Percentiles rank a stretch among this genome's conserved stretches.
These are phyloP conservation scores for Juglanconis oblonga DNA, from an alignment of 2,329 filamentous ascomycete genomes.

Conservation along the genomic window DNA sequence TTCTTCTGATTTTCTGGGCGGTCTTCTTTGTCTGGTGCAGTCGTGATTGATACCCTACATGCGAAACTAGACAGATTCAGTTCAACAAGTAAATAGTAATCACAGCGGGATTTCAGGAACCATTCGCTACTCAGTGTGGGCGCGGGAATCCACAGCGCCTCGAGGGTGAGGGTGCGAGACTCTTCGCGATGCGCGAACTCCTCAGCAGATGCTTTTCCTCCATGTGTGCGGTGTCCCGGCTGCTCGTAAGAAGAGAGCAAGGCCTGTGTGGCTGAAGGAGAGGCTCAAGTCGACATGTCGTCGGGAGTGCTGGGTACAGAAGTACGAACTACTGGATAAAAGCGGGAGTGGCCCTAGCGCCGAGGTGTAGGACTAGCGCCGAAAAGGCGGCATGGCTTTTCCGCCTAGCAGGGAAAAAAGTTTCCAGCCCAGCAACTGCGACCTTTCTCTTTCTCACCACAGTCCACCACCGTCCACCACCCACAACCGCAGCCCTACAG, in stretches of 20 bases:
- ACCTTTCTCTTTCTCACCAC: neutral
- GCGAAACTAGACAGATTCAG: neutral
- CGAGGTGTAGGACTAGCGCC: neutral
- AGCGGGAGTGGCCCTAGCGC: neutral
- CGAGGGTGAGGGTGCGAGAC: no score
- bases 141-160: no score
- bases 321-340: neutral
- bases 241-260: no score
- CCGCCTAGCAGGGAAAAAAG: constrained; percentile 12
- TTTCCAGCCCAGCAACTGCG: constrained; percentile 1
- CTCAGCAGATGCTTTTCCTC: no score
- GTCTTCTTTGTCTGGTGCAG: neutral
- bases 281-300: neutral
- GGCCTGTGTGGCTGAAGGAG: neutral
- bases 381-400: constrained; percentile 1
- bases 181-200: no score
- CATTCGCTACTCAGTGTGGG: no score
- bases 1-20: neutral
- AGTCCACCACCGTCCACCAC: neutral
- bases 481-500: neutral
- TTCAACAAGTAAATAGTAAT: neutral
- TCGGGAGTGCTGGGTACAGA: neutral
- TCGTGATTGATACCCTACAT: constrained; percentile 4
- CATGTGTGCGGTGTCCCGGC: no score
- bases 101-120: neutral